Evolutionary conservation across 2,329 filamentous ascomycete genomes (phyloP), one percentile per base, ranked within the genome.

Genomic region (Cylindrodendrum hubeiense): DNA sequence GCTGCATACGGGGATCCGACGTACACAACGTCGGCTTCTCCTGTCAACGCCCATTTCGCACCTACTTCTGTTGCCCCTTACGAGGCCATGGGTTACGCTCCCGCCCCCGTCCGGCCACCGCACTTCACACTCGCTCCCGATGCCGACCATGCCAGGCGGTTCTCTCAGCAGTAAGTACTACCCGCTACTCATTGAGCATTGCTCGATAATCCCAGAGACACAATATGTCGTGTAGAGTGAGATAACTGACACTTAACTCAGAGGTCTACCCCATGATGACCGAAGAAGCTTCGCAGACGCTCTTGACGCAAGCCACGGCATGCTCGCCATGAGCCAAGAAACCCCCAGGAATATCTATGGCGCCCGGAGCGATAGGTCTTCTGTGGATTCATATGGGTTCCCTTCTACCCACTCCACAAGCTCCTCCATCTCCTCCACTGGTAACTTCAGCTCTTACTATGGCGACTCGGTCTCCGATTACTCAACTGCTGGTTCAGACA

Each of bases 321-420:
- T 98, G 93, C 88, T 98, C 26, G 94, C 94, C 39, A 93, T 98
- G 87, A 97, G 93, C 86, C 94, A 98, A 82, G 94, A 98, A 74
- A 97, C 94, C 1, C 94, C 95, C 13, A 87, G 95, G 67, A 96
- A 95, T 77, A 93, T 97, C 74, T 97, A 97, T 76, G 93, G 92
- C 66, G 87, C 88, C 69, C 83, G 86, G 67, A 82, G 90, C 62
- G 87, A 88, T 63, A 87, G 94, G 69, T 90, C 89, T 60, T 94
- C 94, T 1, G 86, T 89, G 60, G 95, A 97, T 76, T 94, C 94
- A 2, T 98, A 98, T 77, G 94, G 94, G 15, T 98, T 98, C 79
- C 95, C 95, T 7, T 89, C 93, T 15, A 87, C 91, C 19, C 92
- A 96, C 77, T 96, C 93, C 3, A 90, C 91, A 22, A 94, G 91